Base-by-base conservation (phyloP, 371 early-diverging fungal genomes). In the Parasitella parasitica region DNA sequence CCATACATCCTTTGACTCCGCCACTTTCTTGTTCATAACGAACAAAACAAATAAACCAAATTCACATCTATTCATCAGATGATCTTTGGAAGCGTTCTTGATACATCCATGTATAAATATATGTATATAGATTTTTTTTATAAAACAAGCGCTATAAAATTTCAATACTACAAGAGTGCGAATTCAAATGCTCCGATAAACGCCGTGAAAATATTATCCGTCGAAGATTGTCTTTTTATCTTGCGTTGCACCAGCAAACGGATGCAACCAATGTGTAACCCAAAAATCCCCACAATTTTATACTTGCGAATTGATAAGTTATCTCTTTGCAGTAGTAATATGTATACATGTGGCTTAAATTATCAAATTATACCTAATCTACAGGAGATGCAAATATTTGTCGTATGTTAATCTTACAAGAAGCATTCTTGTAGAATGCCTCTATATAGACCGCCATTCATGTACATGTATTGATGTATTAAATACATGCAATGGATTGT, bases 101-200 rank as follows among this genome's bases (percentile, higher is more conserved):
- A n/a, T n/a, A n/a, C n/a, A n/a, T n/a, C n/a, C n/a, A n/a, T n/a
- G n/a, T n/a, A n/a, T n/a, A n/a, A n/a, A n/a, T n/a, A n/a, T n/a
- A n/a, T n/a, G n/a, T n/a, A n/a, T n/a, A 13, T 13, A 15, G 22
- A 46, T 22, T 22, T 46, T 46, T 12, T 22, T 20, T 0, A 43
- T 3, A 22, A 24, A 11, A 37, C n/a, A 30, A 6, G 27, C 11
- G 16, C 18, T 28, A 20, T 13, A 9, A 46, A 43, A n/a, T n/a
- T n/a, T n/a, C n/a, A n/a, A n/a, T n/a, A n/a, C n/a, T n/a, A n/a
- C n/a, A n/a, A n/a, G n/a, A n/a, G n/a, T 32, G 28, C 15, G 43
- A 43, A 57, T 26, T 15, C 27, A 27, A 46, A 35, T 32, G 46
- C n/a, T 58, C 59, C 59, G 59, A 58, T 48, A 49, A 58, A 46